A percentile compares a stretch with the other conserved stretches of the same genome.
These are phyloP conservation scores for Phytophthora macrochlamydospora DNA, from an alignment of 352 stramenopile species.

Conservation along the genomic window DNA sequence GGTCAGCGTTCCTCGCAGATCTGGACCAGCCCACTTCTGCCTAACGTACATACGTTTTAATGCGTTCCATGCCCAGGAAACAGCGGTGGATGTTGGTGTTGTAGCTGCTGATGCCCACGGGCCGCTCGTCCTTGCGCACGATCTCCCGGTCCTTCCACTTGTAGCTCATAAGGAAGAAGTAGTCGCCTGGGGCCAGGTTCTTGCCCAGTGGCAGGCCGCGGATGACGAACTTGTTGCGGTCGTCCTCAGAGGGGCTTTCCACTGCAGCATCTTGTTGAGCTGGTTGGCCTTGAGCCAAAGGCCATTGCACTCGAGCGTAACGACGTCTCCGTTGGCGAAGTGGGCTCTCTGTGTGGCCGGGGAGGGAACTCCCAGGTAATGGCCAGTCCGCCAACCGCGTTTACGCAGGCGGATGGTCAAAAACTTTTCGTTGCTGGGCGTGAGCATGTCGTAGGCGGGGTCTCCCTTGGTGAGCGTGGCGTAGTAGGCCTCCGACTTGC, in stretches of 20 bases:
- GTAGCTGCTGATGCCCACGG: slow-evolving; percentile 82
- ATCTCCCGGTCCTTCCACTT: slow-evolving; percentile 90
- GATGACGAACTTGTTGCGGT: slow-evolving; percentile 89
- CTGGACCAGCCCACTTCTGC: neutral
- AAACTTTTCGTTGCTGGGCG: slow-evolving; percentile 86
- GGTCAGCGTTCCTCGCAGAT: too few relatives aligned
- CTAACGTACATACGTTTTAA: slow-evolving; percentile 63
- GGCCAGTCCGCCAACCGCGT: slow-evolving; percentile 61
- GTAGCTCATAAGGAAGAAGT: slow-evolving; percentile 89
- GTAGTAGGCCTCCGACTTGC: slow-evolving; percentile 87
- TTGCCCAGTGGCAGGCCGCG: slow-evolving; percentile 74
- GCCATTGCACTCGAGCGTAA: slow-evolving; percentile 88
- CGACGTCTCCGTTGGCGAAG: slow-evolving; percentile 86
- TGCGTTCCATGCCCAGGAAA: slow-evolving; percentile 83
- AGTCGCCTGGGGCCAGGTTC: slow-evolving; percentile 76
- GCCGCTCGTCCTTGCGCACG: slow-evolving; percentile 77
- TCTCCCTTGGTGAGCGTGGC: slow-evolving; percentile 78
- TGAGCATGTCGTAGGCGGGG: slow-evolving; percentile 82
- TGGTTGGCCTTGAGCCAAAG: slow-evolving; percentile 79
- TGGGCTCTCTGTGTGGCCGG: slow-evolving; percentile 58
- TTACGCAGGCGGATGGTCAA: slow-evolving; percentile 81
- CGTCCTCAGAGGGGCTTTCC: slow-evolving; percentile 84
- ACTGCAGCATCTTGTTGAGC: slow-evolving; percentile 87
- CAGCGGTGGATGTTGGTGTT: slow-evolving; percentile 83
- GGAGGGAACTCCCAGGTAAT: slow-evolving; percentile 31